Evolutionary conservation across 176 grass and related monocot species (phyloP).

Genomic region (Oryza punctata): DNA sequence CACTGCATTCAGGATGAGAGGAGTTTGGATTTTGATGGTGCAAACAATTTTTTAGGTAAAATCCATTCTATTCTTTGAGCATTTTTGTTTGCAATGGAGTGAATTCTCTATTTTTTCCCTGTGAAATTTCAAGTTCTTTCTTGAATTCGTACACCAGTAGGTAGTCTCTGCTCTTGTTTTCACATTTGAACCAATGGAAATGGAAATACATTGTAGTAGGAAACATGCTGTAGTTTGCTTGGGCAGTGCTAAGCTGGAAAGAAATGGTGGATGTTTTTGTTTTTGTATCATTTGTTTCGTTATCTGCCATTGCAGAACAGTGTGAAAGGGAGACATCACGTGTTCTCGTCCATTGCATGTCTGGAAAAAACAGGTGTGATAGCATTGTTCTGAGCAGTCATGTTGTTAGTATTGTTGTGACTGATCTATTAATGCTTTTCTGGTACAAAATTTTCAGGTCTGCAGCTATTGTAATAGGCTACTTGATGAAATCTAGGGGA

Average conservation of each 20-base stretch:
- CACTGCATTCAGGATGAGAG: conserved; percentile 57
- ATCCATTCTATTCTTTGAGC: conserved; percentile 21
- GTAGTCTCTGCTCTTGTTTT: conserved; percentile 12
- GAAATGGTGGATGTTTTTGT: neutral
- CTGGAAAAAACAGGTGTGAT: conserved; percentile 75
- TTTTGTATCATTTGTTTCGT: conserved; percentile 13
- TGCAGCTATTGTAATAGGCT: conserved; percentile 64
- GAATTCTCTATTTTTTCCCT: conserved; percentile 17
- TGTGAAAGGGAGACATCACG: conserved; percentile 60
- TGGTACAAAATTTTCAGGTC: conserved; percentile 55
- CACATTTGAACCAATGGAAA: conserved; percentile 25
- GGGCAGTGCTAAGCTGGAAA: neutral
- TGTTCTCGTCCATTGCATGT: conserved; percentile 89
- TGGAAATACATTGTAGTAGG: conserved; percentile 8
- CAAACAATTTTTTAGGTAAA: conserved; percentile 68
- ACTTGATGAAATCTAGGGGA: conserved; percentile 73
- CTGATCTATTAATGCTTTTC: conserved; percentile 29
- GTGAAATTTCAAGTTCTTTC: conserved; percentile 8
- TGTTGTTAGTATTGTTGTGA: conserved; percentile 17
- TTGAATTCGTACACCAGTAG: conserved; percentile 17
- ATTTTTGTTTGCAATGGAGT: conserved; percentile 31
- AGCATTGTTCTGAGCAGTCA: conserved; percentile 20
- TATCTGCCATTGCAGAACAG: conserved; percentile 62
- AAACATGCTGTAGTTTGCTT: neutral
- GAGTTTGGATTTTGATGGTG: conserved; percentile 67